Evolutionary conservation across 345 rosid species (phyloP), one percentile per base, ranked within the genome.

Genomic region (Barbarea vulgaris): DNA sequence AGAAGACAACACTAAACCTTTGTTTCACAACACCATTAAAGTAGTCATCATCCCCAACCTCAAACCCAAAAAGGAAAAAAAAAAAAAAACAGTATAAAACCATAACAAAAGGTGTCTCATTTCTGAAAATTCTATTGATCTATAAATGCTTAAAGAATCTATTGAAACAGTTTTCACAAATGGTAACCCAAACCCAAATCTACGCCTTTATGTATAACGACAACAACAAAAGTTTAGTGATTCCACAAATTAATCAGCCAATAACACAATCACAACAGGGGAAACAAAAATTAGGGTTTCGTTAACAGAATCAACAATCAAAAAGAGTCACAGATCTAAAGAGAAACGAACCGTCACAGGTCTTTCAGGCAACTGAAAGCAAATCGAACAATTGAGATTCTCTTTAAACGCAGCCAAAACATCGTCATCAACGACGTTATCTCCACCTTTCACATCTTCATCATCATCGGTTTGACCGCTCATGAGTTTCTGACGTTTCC

Each of bases 341-440:
- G 14, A 9, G 12, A 46, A 18, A 63, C 86, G 17, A 60, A 91
- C 97, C 75, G 97, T 81, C 33, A 91, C 90, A 0, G 97, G 97
- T n/a, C 89, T 80, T 12, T 88, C 91, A 14, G 83, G 89, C 65
- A 88, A 27, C 64, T 82, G 84, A 80, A 81, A 74, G 64, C 97
- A 92, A 21, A 88, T 78, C 1, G 89, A 67, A 56, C 97, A 92
- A 11, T 75, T 81, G 7, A 89, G 71, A 56, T 63, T 78, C 9
- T 73, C 83, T 5, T 53, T 77, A 13, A 87, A 79, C 36, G 80
- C 42, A 48, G 74, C 83, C 28, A 83, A 9, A 33, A 83, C 70
- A 39, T 82, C 86, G 9, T 33, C 66, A 18, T 42, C 72, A 12
- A 25, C 50, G 14, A 9, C 19, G 36, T 19, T 30, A 48, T 9